These are phyloP conservation scores for Talinum fruticosum DNA, from an alignment of 148 eudicot genomes.

Conservation along the genomic window DNA sequence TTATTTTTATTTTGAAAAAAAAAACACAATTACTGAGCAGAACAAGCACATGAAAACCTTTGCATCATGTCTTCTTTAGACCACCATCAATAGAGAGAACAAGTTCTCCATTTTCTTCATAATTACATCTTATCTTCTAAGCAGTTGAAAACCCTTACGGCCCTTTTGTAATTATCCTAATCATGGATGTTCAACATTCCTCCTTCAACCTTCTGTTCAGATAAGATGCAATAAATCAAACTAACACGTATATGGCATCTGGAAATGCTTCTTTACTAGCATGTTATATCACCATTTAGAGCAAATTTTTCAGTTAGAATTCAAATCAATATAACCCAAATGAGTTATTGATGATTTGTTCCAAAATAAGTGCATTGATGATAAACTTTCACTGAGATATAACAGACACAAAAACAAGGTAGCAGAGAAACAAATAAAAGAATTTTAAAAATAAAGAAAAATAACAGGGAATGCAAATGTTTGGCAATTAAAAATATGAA, in stretches of 20 bases:
- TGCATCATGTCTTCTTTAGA: too few relatives aligned
- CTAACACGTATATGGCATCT: background rate
- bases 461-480: background rate
- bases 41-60: too few relatives aligned
- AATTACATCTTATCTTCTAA: too few relatives aligned
- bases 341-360: background rate
- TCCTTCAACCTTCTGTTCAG: too few relatives aligned
- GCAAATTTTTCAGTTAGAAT: background rate
- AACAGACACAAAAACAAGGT: too few relatives aligned
- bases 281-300: background rate
- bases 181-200: background rate
- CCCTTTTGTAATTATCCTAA: background rate
- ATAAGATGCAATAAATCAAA: background rate
- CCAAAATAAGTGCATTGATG: background rate
- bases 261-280: background rate
- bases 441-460: background rate
- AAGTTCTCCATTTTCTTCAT: too few relatives aligned
- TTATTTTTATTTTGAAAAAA: too few relatives aligned
- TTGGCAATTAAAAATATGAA: too few relatives aligned
- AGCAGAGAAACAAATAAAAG: background rate
- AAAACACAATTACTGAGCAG: too few relatives aligned
- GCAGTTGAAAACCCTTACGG: background rate
- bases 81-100: too few relatives aligned
- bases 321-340: background rate
- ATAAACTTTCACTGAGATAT: background rate